phyloP scores from a whole-genome alignment of 208 protist species.

The Leishmania aethiopica region DNA sequence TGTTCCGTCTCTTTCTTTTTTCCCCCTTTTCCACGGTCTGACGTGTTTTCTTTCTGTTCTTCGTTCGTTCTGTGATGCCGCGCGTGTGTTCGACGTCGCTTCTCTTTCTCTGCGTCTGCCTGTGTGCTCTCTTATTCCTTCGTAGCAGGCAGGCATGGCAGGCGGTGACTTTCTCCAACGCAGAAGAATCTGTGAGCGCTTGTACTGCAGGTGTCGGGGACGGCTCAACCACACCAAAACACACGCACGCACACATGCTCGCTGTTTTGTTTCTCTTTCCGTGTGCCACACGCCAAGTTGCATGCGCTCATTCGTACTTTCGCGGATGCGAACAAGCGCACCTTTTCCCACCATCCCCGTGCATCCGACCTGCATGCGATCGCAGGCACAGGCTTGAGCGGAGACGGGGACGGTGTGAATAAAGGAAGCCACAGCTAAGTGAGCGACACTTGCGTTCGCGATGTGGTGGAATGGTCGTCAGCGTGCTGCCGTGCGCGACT shows the following conservation, averaged over 20 bases:
- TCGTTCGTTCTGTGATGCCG: background rate
- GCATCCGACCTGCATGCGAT: background rate
- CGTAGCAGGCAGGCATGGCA: too few species aligned
- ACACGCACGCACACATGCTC: background rate
- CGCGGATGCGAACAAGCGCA: background rate
- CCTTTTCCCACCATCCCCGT: background rate
- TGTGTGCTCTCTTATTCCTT: too few species aligned
- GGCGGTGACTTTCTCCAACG: too few species aligned
- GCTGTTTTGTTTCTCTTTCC: background rate
- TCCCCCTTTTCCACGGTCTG: background rate
- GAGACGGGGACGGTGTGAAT: background rate
- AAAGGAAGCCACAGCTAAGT: background rate
- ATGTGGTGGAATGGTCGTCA: background rate
- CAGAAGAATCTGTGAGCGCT: too few species aligned
- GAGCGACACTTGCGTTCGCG: background rate
- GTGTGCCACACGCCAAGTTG: too few species aligned
- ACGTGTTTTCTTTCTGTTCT: background rate
- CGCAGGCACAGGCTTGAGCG: background rate
- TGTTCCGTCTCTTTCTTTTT: background rate
- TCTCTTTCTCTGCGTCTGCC: too few species aligned
- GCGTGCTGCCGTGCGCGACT: background rate
- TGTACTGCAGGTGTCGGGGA: too few species aligned
- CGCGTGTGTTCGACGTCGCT: too few species aligned
- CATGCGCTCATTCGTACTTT: background rate
- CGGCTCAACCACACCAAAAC: background rate